phyloP scores from a whole-genome alignment of 257 asterid genomes.

The Plantago elongata region DNA sequence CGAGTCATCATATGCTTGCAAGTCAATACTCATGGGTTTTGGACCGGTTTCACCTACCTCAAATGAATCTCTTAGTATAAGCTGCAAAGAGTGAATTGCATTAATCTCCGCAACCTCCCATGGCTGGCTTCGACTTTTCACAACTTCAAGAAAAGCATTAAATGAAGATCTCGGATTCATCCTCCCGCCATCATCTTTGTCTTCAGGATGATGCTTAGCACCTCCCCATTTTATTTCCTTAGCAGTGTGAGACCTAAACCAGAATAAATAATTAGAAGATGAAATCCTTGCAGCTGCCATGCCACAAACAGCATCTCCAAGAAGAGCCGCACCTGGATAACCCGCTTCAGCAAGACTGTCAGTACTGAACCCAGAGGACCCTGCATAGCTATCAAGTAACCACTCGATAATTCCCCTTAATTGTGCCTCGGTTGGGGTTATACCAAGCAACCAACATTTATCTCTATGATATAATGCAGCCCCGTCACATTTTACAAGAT shows the following conservation, averaged over 20 bases:
- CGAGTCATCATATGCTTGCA: constrained; percentile 19
- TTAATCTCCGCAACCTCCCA: constrained; percentile 62
- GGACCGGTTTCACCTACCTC: constrained; percentile 26
- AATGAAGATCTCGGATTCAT: constrained; percentile 70
- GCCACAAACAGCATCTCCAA: constrained; percentile 63
- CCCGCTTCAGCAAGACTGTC: constrained; percentile 53
- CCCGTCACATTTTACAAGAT: constrained; percentile 70
- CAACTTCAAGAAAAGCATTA: constrained; percentile 52
- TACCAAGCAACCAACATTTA: constrained; percentile 58
- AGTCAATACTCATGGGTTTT: constrained; percentile 12
- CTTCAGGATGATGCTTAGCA: constrained; percentile 47
- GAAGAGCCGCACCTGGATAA: constrained; percentile 41
- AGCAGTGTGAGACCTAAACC: constrained; percentile 61
- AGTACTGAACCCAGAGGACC: constrained; percentile 49
- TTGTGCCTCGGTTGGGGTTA: constrained; percentile 54
- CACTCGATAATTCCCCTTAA: constrained; percentile 42
- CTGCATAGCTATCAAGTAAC: constrained; percentile 36
- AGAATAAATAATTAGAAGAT: constrained; percentile 39
- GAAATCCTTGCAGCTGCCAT: constrained; percentile 51
- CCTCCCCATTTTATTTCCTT: constrained; percentile 62
- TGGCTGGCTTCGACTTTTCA: constrained; percentile 41
- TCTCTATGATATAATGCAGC: constrained; percentile 49
- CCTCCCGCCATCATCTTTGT: constrained; percentile 45
- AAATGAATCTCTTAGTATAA: constrained; percentile 50
- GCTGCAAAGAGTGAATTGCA: constrained; percentile 60